These are phyloP conservation scores for Scheffersomyces illinoinensis DNA, from an alignment of 1,139 yeast genomes.

Conservation along the genomic window DNA sequence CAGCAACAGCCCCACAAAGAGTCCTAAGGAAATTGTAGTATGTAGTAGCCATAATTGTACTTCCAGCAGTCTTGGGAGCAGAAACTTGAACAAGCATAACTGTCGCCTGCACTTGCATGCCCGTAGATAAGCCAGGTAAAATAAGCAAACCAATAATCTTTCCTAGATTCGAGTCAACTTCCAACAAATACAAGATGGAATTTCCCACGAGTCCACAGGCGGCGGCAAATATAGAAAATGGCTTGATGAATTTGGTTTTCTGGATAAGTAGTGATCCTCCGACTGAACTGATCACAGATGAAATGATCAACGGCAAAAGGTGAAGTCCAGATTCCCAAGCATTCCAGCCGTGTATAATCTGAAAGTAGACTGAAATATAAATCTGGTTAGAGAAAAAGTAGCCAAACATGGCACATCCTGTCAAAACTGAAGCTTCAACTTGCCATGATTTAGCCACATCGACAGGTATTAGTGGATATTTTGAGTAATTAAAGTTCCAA, in stretches of 20 bases:
- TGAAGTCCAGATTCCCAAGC: slow-evolving; percentile 22
- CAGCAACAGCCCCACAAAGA: slow-evolving; percentile 20
- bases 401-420: slow-evolving; percentile 6
- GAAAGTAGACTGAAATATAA: slow-evolving; percentile 23
- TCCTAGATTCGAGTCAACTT: slow-evolving; percentile 11
- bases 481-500: slow-evolving; percentile 16
- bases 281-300: slow-evolving; percentile 18
- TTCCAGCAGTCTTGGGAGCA: slow-evolving; percentile 23
- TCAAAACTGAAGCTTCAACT: slow-evolving; percentile 12
- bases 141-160: slow-evolving; percentile 19
- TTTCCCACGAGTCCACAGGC: slow-evolving; percentile 18
- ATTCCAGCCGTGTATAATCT: slow-evolving; percentile 17
- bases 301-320: slow-evolving; percentile 19
- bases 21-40: slow-evolving; percentile 19
- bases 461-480: slow-evolving; percentile 14
- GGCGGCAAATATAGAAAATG: slow-evolving; percentile 16
- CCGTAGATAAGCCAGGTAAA: slow-evolving; percentile 20
- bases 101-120: slow-evolving; percentile 21
- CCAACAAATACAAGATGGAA: slow-evolving; percentile 15
- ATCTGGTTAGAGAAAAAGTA: slow-evolving; percentile 8
- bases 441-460: slow-evolving; percentile 15
- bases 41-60: slow-evolving; percentile 19
- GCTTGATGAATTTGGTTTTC: slow-evolving; percentile 15
- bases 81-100: slow-evolving; percentile 20
- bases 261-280: slow-evolving; percentile 18